Base-by-base conservation (phyloP, 495 filamentous ascomycete species). In the Talaromyces trachyspermus region DNA sequence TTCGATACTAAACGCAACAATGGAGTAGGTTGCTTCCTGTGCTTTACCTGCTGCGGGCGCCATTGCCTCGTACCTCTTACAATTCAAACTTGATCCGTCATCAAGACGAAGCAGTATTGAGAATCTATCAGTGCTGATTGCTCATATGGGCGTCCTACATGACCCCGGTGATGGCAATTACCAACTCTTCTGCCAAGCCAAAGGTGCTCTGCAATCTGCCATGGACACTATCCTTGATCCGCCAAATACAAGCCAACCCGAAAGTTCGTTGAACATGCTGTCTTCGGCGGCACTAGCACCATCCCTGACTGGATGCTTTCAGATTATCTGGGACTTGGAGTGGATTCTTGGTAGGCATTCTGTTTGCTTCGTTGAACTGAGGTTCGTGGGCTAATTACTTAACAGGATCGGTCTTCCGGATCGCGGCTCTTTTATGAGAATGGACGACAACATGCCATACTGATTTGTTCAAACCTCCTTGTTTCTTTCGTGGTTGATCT, bases 391-490 rank as follows among this genome's bases (percentile, higher is more conserved):
- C 39, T 42, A 33, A 43, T 17, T 22, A 8, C 20, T 23, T 20
- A 19, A 45, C 19, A 41, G 39, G 46, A 50, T 43, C 27, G 48
- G 48, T 17, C 40, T 50, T 33, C 48, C 48, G 12, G 48, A 50
- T 50, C 44, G 44, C 6, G 44, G 44, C 0, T 46, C 44, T 46
- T 46, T 46, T 17, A 46, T 33, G 29, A 46, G 44, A 24, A 32
- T 46, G 29, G 44, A 46, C 24, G 44, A 46, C 22, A 46, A 46
- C 20, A 46, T 46, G 44, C 44, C 44, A 10, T 46, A 35, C 29
- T 46, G 14, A 33, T n/a, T 18, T n/a, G 8, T 15, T 37, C n/a
- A n/a, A n/a, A n/a, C n/a, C n/a, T n/a, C n/a, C n/a, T n/a, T n/a
- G n/a, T n/a, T n/a, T n/a, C n/a, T n/a, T n/a, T n/a, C n/a, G n/a